These are phyloP conservation scores for Coniferiporia weirii DNA, from an alignment of 1,284 basidiomycete genomes.

Conservation along the genomic window DNA sequence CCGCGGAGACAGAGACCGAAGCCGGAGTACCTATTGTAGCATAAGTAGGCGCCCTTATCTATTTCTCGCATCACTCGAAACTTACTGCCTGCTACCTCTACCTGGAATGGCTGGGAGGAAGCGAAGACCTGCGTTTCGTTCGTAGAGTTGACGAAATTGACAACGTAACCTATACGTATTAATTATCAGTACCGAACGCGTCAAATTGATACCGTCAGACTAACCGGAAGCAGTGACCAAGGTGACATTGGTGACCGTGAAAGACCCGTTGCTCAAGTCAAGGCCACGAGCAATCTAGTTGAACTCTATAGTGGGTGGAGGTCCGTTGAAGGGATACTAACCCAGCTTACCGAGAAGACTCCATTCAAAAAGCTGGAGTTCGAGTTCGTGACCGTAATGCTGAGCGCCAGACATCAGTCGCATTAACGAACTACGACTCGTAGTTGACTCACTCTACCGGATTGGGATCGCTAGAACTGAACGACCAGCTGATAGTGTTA, in stretches of 20 bases:
- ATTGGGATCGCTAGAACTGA: slow-evolving; percentile 30
- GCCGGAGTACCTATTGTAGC: slow-evolving; percentile 13
- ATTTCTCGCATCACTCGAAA: slow-evolving; percentile 1
- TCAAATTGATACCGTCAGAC: neutral
- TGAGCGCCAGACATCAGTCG: slow-evolving; percentile 5
- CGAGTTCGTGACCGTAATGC: slow-evolving; percentile 31
- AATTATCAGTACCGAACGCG: neutral
- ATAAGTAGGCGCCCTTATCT: neutral
- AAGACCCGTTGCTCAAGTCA: slow-evolving; percentile 27
- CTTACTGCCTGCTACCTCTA: slow-evolving; percentile 34
- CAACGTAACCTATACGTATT: slow-evolving; percentile 32
- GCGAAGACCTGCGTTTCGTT: slow-evolving; percentile 39
- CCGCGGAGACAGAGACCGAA: slow-evolving; percentile 4
- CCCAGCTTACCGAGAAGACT: slow-evolving; percentile 26
- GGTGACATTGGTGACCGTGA: slow-evolving; percentile 35
- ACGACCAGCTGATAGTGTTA: slow-evolving; percentile 35
- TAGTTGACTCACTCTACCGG: slow-evolving; percentile 24
- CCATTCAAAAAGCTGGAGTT: slow-evolving; percentile 34
- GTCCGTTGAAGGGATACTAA: neutral
- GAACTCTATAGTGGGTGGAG: slow-evolving; percentile 4
- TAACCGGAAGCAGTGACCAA: slow-evolving; percentile 26
- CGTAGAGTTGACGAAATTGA: slow-evolving; percentile 40
- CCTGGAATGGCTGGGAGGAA: slow-evolving; percentile 35
- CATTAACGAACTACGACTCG: neutral
- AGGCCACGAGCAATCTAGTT: slow-evolving; percentile 29